Evolutionary conservation across 345 rosid genomes (phyloP).

Genomic region (Firmiana major): DNA sequence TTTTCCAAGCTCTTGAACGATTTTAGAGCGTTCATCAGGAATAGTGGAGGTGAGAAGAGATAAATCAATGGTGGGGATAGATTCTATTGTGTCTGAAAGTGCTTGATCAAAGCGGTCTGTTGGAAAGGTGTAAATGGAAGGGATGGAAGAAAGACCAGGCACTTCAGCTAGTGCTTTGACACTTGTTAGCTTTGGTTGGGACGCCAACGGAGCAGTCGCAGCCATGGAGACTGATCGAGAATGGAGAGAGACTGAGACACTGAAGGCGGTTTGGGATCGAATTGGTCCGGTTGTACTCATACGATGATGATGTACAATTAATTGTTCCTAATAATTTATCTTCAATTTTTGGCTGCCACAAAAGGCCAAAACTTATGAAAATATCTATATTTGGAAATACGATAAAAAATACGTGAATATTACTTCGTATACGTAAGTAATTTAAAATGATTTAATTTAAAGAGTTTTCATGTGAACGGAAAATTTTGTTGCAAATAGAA

Average conservation of each 20-base stretch:
- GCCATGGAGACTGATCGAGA: constrained; percentile 6
- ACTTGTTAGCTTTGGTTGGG: constrained; percentile 3
- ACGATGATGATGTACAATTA: too few species aligned
- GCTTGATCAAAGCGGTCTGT: background rate
- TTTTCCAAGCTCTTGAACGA: constrained; percentile 34
- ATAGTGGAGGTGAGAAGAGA: constrained; percentile 33
- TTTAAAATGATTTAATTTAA: too few species aligned
- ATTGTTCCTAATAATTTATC: too few species aligned
- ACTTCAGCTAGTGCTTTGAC: constrained; percentile 33
- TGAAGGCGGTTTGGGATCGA: background rate
- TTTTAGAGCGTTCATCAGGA: constrained; percentile 30
- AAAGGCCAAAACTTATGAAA: too few species aligned
- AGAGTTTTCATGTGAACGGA: too few species aligned
- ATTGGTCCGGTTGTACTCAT: too few species aligned
- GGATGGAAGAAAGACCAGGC: constrained; percentile 26
- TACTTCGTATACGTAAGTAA: too few species aligned
- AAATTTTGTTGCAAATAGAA: too few species aligned
- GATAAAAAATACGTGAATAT: too few species aligned
- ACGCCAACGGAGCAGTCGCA: background rate
- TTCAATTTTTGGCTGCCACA: too few species aligned
- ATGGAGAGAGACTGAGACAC: background rate
- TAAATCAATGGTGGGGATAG: constrained; percentile 49
- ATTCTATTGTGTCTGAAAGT: constrained; percentile 14
- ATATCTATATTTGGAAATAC: too few species aligned
- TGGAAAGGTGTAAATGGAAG: constrained; percentile 20